A percentile compares a stretch with the other conserved stretches of the same genome.
Conservation (phyloP, 352 stramenopile genomes). For the Globisporangium parvum region DNA sequence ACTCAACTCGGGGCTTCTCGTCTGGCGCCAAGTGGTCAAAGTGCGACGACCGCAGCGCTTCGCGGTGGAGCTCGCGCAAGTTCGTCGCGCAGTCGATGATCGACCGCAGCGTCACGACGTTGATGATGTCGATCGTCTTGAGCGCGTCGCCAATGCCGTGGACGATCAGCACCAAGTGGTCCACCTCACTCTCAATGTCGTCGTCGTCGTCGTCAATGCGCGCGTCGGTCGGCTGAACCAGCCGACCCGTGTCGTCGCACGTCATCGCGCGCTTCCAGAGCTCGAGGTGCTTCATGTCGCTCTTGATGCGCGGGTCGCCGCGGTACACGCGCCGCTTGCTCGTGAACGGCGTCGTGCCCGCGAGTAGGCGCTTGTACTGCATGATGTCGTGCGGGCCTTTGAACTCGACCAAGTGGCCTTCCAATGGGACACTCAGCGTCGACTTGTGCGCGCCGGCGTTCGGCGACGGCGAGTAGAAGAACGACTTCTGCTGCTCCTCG, state of each 20-base stretch:
- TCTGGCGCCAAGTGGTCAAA: conserved; percentile 46
- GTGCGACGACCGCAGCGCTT: conserved; percentile 58
- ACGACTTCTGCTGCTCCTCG: conserved; percentile 36
- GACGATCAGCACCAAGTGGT: conserved; percentile 85
- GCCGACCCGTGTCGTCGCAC: conserved; percentile 14
- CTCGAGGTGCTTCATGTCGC: conserved; percentile 43
- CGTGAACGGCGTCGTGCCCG: conserved; percentile 73
- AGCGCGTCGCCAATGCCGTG: conserved; percentile 88
- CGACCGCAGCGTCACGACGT: conserved; percentile 72
- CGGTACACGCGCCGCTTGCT: conserved; percentile 77
- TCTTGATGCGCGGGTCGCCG: conserved; percentile 62
- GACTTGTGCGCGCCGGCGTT: conserved; percentile 30
- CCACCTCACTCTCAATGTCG: conserved; percentile 72
- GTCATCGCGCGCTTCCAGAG: conserved; percentile 57
- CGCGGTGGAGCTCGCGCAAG: conserved; percentile 54
- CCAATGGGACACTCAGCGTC: conserved; percentile 60
- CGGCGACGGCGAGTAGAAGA: conserved; percentile 32
- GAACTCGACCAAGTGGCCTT: conserved; percentile 79
- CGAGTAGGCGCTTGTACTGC: conserved; percentile 74
- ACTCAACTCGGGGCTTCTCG: conserved; percentile 48
- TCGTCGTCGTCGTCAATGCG: conserved; percentile 51
- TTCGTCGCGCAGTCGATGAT: conserved; percentile 80
- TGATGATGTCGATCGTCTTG: conserved; percentile 83
- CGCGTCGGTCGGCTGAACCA: neutral
- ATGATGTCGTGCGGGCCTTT: conserved; percentile 74